A percentile compares a stretch with the other conserved stretches of the same genome.
Evolutionary conservation across 2,329 filamentous ascomycete species (phyloP).

Genomic region (Fusarium sp.): DNA sequence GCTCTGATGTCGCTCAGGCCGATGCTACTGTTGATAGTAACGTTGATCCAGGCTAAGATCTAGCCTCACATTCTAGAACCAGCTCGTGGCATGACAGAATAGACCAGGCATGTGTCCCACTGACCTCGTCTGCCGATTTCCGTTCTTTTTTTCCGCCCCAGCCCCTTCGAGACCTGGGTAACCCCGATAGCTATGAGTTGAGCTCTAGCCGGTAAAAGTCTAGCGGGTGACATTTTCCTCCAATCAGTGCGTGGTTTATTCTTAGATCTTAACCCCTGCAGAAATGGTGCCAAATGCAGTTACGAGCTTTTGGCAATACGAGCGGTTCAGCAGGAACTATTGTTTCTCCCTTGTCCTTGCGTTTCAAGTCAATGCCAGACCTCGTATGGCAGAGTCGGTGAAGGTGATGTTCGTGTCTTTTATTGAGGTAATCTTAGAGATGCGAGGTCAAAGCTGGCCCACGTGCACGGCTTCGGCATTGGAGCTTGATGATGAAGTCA

Average conservation of each 20-base stretch:
- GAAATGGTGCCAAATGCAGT: background rate
- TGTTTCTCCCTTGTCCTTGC: background rate
- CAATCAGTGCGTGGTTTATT: slow-evolving; percentile 5
- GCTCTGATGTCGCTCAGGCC: background rate
- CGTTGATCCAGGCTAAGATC: background rate
- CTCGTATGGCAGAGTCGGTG: slow-evolving; percentile 25
- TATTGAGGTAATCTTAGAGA: background rate
- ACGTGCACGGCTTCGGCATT: background rate
- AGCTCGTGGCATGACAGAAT: slow-evolving; percentile 1
- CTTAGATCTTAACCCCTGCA: background rate
- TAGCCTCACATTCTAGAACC: slow-evolving; percentile 1
- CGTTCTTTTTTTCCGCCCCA: background rate
- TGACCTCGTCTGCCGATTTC: fast-evolving
- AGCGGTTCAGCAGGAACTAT: background rate
- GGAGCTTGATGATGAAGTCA: background rate
- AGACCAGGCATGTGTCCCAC: background rate
- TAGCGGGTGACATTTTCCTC: fast-evolving
- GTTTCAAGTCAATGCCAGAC: background rate
- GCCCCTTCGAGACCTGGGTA: slow-evolving; percentile 9
- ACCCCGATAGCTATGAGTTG: background rate
- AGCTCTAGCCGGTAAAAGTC: background rate
- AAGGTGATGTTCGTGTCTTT: background rate
- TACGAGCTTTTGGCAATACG: slow-evolving; percentile 20
- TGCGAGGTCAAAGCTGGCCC: background rate
- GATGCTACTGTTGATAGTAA: slow-evolving; percentile 7